Evolutionary conservation across 768 basidiomycete species (phyloP), one percentile per base, ranked within the genome.

Genomic region (Leccinellum rugosiceps): DNA sequence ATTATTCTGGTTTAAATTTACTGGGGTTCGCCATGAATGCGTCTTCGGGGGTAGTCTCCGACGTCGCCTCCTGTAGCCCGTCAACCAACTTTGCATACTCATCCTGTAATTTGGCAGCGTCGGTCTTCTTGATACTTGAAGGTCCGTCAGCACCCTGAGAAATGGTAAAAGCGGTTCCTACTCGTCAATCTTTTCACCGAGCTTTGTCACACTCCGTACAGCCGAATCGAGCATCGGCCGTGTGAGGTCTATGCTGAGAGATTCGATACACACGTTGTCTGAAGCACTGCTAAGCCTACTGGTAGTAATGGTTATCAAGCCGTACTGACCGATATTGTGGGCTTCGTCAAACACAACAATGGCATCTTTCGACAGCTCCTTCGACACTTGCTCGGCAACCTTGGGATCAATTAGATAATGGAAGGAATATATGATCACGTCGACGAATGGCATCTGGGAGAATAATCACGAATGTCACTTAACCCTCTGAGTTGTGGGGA

Each of bases 331-430:
- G 52, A 99, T 99, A 70, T 99, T 99, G 74, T 99, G 97, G 15
- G 97, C 97, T 70, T 99, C 97, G 67, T 99, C 97, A 67, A 99
- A 99, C 2, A 99, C 97, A 38, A 99, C 94, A 53, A 99, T 99
- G 30, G 94, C 89, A 70, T 99, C 97, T 67, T 98, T 98, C 8
- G 90, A 92, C 76, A 99, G 80, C 72, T 99, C 97, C 68, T 93
- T 95, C 2, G 97, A 98, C 14, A 99, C 97, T 75, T 98, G 95
- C 65, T 98, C 97, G 0, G 97, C 97, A 43, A 99, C 95, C 74
- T 99, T 99, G 2, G 97, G 97, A 75, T 99, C 97, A 30, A 99
- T 83, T 30, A 99, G 80, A 71, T 99, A 99, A 72, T 99, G 97
- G 74, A 98, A 99, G 19, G 97, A 99, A 70, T 98, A 99, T 73